Evolutionary conservation across 805 yeast genomes (phyloP).

Genomic region (Candida silvicultrix): DNA sequence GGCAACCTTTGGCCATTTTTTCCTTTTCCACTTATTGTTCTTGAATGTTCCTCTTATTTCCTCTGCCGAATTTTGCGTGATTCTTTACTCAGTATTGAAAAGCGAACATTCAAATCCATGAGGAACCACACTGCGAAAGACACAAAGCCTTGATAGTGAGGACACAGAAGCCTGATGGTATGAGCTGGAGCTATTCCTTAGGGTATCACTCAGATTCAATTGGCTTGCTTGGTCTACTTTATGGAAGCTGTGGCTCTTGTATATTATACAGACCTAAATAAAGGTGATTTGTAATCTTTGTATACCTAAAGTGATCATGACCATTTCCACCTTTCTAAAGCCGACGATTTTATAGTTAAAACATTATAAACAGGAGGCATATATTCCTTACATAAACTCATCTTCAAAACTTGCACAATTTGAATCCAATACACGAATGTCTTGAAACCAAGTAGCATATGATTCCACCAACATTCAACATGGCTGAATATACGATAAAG

Average conservation of each 20-base stretch:
- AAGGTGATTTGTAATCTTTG: no score
- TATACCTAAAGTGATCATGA: no score
- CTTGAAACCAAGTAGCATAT: constrained; percentile 32
- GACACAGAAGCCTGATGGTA: no score
- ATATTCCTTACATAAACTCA: no score
- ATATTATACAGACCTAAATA: no score
- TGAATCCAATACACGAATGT: constrained; percentile 34
- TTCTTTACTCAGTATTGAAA: neutral
- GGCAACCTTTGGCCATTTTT: neutral
- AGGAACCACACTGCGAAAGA: neutral
- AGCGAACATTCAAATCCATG: neutral
- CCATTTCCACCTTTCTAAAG: no score
- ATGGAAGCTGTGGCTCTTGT: no score
- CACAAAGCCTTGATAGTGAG: neutral
- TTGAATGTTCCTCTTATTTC: neutral
- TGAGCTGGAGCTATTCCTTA: no score
- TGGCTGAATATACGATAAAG: constrained; percentile 36
- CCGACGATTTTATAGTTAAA: no score
- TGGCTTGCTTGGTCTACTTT: no score
- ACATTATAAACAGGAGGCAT: no score
- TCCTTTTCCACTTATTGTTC: neutral
- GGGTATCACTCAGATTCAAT: no score
- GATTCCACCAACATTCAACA: constrained; percentile 28
- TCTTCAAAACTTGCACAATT: constrained; percentile 23
- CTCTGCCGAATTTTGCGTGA: neutral